Percentiles rank a stretch among this genome's conserved stretches.
These are phyloP conservation scores for Cryphonectria radicalis DNA, from an alignment of 2,329 filamentous ascomycete species.

Conservation along the genomic window DNA sequence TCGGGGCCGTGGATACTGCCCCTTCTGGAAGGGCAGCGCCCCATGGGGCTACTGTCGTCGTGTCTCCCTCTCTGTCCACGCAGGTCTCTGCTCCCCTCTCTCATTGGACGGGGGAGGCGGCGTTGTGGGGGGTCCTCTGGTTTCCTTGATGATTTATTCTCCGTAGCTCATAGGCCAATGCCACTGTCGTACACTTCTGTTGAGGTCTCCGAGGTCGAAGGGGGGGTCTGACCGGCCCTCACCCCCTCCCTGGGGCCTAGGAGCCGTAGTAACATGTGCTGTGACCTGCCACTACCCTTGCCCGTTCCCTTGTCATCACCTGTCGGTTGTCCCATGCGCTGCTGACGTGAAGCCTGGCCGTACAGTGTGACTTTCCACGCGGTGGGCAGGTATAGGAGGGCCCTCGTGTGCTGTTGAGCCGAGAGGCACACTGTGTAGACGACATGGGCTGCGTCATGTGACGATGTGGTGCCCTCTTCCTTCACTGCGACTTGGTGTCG, in stretches of 20 bases:
- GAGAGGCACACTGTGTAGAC: constrained; percentile 13
- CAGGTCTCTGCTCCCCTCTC: constrained; percentile 3
- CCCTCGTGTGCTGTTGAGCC: not conserved
- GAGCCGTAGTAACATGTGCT: constrained; percentile 11
- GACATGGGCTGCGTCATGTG: constrained; percentile 23
- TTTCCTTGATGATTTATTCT: constrained; percentile 23
- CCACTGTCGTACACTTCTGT: constrained; percentile 16
- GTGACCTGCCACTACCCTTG: constrained; percentile 14
- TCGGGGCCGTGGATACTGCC: constrained; percentile 43
- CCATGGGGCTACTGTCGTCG: constrained; percentile 17
- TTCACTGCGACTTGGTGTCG: not conserved
- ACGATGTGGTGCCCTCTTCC: constrained; percentile 25
- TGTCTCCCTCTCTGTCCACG: not conserved
- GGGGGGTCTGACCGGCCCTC: constrained; percentile 1
- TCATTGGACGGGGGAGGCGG: constrained; percentile 27
- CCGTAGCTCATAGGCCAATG: constrained; percentile 22
- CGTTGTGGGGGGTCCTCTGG: constrained; percentile 17
- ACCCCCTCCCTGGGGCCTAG: not conserved
- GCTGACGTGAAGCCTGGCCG: constrained; percentile 24
- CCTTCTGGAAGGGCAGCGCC: constrained; percentile 38
- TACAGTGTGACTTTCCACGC: constrained; percentile 22
- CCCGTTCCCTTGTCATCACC: constrained; percentile 17
- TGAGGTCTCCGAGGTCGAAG: constrained; percentile 5
- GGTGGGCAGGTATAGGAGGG: not conserved
- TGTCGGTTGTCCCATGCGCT: constrained; percentile 18